Evolutionary conservation across 768 basidiomycete species (phyloP).

Genomic region (Auriculariales sp.): DNA sequence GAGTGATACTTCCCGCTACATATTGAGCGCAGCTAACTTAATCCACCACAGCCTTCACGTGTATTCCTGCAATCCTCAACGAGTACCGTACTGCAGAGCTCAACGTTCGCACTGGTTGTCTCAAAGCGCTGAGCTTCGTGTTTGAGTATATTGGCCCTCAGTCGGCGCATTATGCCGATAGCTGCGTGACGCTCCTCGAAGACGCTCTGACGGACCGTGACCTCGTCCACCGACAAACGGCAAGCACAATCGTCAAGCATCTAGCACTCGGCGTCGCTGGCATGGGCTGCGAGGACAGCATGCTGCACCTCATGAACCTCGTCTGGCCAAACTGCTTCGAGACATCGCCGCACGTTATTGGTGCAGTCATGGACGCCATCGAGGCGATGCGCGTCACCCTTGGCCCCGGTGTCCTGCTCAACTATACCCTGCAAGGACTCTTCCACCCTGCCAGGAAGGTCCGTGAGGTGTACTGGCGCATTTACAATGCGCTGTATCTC

Average conservation of each 20-base stretch:
- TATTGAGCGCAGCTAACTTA: slow-evolving; percentile 1
- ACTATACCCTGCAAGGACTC: slow-evolving; percentile 86
- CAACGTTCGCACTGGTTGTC: slow-evolving; percentile 96
- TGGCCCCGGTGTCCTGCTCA: slow-evolving; percentile 83
- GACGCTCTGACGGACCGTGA: slow-evolving; percentile 97
- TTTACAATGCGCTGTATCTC: slow-evolving; percentile 90
- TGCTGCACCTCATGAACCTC: slow-evolving; percentile 94
- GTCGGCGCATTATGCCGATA: slow-evolving; percentile 93
- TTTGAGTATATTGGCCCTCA: slow-evolving; percentile 98
- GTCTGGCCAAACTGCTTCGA: slow-evolving; percentile 99
- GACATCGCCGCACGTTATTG: slow-evolving; percentile 95
- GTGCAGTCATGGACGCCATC: slow-evolving; percentile 94
- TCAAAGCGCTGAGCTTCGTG: slow-evolving; percentile 96
- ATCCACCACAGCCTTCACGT: slow-evolving; percentile 64
- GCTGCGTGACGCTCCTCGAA: slow-evolving; percentile 94
- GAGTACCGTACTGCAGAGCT: slow-evolving; percentile 97
- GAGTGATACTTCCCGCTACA: slow-evolving; percentile 10
- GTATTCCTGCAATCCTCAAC: slow-evolving; percentile 95
- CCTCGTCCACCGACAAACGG: slow-evolving; percentile 95
- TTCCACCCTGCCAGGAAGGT: slow-evolving; percentile 98
- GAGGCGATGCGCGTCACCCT: slow-evolving; percentile 95
- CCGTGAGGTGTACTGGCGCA: slow-evolving; percentile 93
- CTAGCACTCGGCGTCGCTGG: slow-evolving; percentile 93
- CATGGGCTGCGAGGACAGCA: slow-evolving; percentile 93
- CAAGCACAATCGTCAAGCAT: slow-evolving; percentile 97